A percentile compares a stretch with the other conserved stretches of the same genome.
Evolutionary conservation across 305 asterid genomes (phyloP).

Genomic region (Fraxinus sp.): DNA sequence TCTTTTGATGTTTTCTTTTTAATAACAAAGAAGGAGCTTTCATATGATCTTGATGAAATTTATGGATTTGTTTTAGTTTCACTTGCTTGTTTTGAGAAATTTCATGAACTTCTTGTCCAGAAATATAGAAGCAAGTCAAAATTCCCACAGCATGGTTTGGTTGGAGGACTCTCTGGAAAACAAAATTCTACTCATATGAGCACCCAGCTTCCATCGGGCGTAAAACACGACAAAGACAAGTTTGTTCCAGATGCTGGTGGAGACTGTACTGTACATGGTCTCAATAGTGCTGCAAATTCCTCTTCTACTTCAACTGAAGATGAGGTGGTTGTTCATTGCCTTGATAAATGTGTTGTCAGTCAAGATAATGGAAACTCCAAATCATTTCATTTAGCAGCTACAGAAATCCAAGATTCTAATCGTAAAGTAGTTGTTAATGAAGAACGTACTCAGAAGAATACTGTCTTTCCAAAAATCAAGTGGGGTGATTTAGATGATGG

Average conservation of each 20-base stretch:
- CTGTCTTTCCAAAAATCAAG: constrained; percentile 62
- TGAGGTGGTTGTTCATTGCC: constrained; percentile 34
- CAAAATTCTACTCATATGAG: constrained; percentile 41
- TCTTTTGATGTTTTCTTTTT: constrained; percentile 6
- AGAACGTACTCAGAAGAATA: constrained; percentile 36
- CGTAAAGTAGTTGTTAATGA: constrained; percentile 36
- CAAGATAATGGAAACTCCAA: constrained; percentile 42
- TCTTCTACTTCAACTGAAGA: constrained; percentile 37
- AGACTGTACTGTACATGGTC: constrained; percentile 32
- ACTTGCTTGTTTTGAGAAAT: constrained; percentile 24
- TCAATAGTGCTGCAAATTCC: constrained; percentile 31
- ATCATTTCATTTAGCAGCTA: constrained; percentile 31
- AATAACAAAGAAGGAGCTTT: constrained; percentile 9
- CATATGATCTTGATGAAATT: constrained; percentile 11
- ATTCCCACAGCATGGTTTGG: constrained; percentile 63
- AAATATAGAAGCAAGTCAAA: constrained; percentile 82
- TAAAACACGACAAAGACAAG: constrained; percentile 34
- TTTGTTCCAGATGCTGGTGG: constrained; percentile 35
- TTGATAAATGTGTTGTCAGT: constrained; percentile 53
- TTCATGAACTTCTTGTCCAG: constrained; percentile 44
- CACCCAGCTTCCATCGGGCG: constrained; percentile 30
- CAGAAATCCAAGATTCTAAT: constrained; percentile 27
- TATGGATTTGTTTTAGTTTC: constrained; percentile 14
- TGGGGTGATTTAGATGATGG: constrained; percentile 97
- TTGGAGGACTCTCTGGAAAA: constrained; percentile 56